These are phyloP conservation scores for Schrenkiella parvula DNA, from an alignment of 345 rosid genomes.

Conservation along the genomic window DNA sequence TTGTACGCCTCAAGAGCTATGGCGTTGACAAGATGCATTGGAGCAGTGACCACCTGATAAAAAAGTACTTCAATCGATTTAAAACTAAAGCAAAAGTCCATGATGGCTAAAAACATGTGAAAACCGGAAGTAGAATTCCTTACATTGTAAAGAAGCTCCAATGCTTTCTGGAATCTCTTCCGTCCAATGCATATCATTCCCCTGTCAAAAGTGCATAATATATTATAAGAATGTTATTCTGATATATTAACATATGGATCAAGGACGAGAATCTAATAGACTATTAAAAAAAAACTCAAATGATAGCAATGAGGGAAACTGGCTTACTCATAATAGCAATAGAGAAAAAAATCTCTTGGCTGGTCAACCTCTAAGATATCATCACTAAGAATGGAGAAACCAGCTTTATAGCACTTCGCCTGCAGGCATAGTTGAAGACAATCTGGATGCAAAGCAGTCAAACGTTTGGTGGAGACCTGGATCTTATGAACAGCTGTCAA, in stretches of 20 bases:
- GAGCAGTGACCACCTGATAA: conserved; percentile 92
- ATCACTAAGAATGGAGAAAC: conserved; percentile 74
- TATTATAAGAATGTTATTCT: background rate
- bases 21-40: conserved; percentile 71
- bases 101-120: background rate
- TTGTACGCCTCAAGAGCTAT: conserved; percentile 91
- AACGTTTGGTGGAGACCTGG: conserved; percentile 63
- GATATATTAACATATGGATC: background rate
- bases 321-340: conserved; percentile 87
- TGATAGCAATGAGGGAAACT: conserved; percentile 15
- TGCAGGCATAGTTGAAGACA: conserved; percentile 78
- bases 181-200: conserved; percentile 95
- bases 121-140: conserved; percentile 4
- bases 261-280: background rate
- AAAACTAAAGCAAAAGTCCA: background rate
- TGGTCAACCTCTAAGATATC: conserved; percentile 83
- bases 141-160: conserved; percentile 91
- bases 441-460: conserved; percentile 90
- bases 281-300: background rate
- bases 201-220: conserved; percentile 38
- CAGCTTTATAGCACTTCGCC: conserved; percentile 73
- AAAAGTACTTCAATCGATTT: conserved; percentile 10
- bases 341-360: conserved; percentile 85
- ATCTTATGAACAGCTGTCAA: conserved; percentile 67
- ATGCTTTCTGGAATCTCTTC: conserved; percentile 73